These are phyloP conservation scores for Epithemia pelagica DNA, from an alignment of 108 stramenopile genomes.

Conservation along the genomic window DNA sequence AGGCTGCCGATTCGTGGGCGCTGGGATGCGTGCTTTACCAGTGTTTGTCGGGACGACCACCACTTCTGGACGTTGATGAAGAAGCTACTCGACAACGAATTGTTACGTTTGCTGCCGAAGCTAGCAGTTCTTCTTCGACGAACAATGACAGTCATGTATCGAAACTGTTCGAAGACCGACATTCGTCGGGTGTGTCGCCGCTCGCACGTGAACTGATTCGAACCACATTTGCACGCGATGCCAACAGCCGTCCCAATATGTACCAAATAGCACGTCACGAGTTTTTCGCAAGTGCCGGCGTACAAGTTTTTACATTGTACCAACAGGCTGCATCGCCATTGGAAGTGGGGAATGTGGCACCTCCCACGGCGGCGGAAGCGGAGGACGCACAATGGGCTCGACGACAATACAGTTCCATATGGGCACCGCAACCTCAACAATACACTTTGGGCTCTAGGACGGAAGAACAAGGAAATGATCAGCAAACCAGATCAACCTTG, in stretches of 20 bases:
- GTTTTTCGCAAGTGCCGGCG: slow-evolving; percentile 44
- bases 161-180: slow-evolving; percentile 40
- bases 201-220: slow-evolving; percentile 46
- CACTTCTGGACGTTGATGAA: slow-evolving; percentile 79
- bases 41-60: slow-evolving; percentile 87
- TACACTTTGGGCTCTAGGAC: not conserved
- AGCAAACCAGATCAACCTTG: not conserved
- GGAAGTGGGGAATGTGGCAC: slow-evolving; percentile 61
- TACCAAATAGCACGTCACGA: slow-evolving; percentile 31
- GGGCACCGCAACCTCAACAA: slow-evolving; percentile 71
- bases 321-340: slow-evolving; percentile 41
- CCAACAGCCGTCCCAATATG: slow-evolving; percentile 49
- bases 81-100: slow-evolving; percentile 61
- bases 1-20: slow-evolving; percentile 92
- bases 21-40: slow-evolving; percentile 94
- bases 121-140: not conserved
- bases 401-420: slow-evolving; percentile 81
- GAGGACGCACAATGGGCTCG: slow-evolving; percentile 75
- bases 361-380: slow-evolving; percentile 11
- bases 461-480: not conserved
- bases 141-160: slow-evolving; percentile 8
- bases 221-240: slow-evolving; percentile 33
- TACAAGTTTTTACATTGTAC: slow-evolving; percentile 54
- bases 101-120: slow-evolving; percentile 61
- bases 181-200: slow-evolving; percentile 14